A percentile compares a stretch with the other conserved stretches of the same genome.
These are phyloP conservation scores for Kurtzmaniella quercitrusa DNA, from an alignment of 1,139 yeast species.

Conservation along the genomic window DNA sequence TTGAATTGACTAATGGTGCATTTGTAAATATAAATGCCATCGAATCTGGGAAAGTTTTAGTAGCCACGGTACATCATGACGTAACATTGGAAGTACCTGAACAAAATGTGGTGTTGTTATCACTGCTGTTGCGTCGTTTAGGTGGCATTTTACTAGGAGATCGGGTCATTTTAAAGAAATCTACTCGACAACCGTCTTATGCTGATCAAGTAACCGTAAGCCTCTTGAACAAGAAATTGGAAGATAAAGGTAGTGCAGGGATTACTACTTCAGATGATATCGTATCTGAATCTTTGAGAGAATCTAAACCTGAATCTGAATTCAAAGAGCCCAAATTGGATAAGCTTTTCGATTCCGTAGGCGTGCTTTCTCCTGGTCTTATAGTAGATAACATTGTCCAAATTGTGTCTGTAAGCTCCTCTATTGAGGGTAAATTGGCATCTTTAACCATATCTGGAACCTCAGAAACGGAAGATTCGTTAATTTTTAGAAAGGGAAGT, in stretches of 20 bases:
- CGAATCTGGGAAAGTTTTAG: constrained; percentile 43
- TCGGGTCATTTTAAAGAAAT: constrained; percentile 49
- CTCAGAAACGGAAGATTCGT: constrained; percentile 11
- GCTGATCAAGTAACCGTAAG: constrained; percentile 28
- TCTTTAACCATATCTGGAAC: neutral
- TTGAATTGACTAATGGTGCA: constrained; percentile 53
- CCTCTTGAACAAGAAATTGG: constrained; percentile 8
- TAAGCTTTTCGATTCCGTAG: constrained; percentile 44
- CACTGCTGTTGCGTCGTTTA: constrained; percentile 45
- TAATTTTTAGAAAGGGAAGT: constrained; percentile 36
- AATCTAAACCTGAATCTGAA: neutral
- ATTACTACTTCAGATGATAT: too few species aligned
- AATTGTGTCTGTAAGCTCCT: constrained; percentile 2
- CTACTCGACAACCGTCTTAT: constrained; percentile 45
- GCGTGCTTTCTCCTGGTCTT: constrained; percentile 56
- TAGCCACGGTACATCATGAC: constrained; percentile 42
- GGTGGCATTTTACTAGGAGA: constrained; percentile 72
- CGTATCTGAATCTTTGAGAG: too few species aligned
- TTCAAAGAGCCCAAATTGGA: constrained; percentile 17
- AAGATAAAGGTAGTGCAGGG: too few species aligned
- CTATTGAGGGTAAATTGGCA: constrained; percentile 10
- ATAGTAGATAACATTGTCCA: constrained; percentile 10
- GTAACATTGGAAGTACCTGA: constrained; percentile 26
- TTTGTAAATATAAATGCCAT: constrained; percentile 48
- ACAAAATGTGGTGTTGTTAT: constrained; percentile 51